These are phyloP conservation scores for Luzula sylvatica DNA, from an alignment of 176 grass and related monocot genomes.

Conservation along the genomic window DNA sequence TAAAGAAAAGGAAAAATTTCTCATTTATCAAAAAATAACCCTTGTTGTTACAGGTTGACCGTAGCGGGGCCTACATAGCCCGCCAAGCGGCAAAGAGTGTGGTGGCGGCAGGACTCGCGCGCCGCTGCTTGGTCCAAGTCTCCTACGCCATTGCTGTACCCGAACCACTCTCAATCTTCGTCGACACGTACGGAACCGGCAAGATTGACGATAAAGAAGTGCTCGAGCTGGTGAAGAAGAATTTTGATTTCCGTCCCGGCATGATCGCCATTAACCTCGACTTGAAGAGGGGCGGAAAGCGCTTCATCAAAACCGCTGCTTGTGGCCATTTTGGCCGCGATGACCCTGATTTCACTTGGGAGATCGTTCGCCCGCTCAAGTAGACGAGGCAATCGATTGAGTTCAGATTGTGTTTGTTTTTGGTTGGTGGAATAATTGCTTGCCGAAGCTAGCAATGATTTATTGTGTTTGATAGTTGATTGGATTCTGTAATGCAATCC, in stretches of 20 bases:
- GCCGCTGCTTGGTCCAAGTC: slow-evolving; percentile 22
- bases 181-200: slow-evolving; percentile 28
- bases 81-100: slow-evolving; percentile 22
- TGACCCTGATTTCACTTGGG: slow-evolving; percentile 36
- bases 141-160: slow-evolving; percentile 32
- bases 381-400: no score
- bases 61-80: no score
- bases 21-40: neutral
- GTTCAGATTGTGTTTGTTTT: no score
- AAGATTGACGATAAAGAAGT: slow-evolving; percentile 33
- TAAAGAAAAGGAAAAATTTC: neutral
- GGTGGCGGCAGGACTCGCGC: slow-evolving; percentile 14
- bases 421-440: no score
- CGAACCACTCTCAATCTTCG: slow-evolving; percentile 29
- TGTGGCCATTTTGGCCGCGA: slow-evolving; percentile 35
- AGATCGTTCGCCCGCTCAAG: slow-evolving; percentile 28
- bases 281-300: slow-evolving; percentile 26
- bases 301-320: slow-evolving; percentile 28
- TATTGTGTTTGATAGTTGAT: no score
- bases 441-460: no score
- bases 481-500: no score
- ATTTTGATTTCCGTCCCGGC: no score
- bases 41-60: slow-evolving; percentile 4
- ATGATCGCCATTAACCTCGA: slow-evolving; percentile 38
- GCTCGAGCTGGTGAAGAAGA: slow-evolving; percentile 32